These are phyloP conservation scores for Naganishia sp. DNA, from an alignment of 1,284 basidiomycete genomes.

Conservation along the genomic window DNA sequence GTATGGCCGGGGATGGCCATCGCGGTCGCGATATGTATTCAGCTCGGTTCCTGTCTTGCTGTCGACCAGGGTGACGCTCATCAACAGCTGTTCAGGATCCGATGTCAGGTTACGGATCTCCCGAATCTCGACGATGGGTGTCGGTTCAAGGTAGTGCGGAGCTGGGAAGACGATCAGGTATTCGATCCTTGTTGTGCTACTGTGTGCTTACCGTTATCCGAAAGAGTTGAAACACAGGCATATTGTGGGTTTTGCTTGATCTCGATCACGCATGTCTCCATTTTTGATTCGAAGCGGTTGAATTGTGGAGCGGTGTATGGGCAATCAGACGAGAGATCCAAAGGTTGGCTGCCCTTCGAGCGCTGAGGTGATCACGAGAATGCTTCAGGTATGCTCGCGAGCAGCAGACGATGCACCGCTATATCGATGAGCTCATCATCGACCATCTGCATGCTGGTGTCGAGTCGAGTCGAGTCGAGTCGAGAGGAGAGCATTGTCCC, in stretches of 20 bases:
- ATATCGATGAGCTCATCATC: too few species aligned
- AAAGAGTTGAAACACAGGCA: not conserved
- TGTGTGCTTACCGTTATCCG: slow-evolving; percentile 1
- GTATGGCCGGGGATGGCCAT: slow-evolving; percentile 6
- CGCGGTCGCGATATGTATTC: not conserved
- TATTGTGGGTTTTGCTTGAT: slow-evolving; percentile 4
- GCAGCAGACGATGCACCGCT: too few species aligned
- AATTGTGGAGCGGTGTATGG: too few species aligned
- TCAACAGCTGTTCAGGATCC: not conserved
- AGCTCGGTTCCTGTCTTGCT: not conserved
- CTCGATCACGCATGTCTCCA: slow-evolving; percentile 3
- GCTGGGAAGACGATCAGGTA: not conserved
- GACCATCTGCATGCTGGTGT: too few species aligned
- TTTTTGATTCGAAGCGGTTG: not conserved
- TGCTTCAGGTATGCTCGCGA: too few species aligned
- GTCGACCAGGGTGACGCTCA: slow-evolving; percentile 13
- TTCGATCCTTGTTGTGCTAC: not conserved
- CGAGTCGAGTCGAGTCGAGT: too few species aligned
- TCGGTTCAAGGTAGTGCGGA: slow-evolving; percentile 7
- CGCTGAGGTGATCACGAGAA: too few species aligned
- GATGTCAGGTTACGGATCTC: not conserved
- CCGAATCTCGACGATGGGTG: slow-evolving; percentile 15
- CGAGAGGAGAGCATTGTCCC: too few species aligned
- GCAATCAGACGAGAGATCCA: too few species aligned
- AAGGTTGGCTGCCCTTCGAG: too few species aligned